Base-by-base conservation (phyloP, 2,329 filamentous ascomycete species). In the Exophiala dermatitidis region DNA sequence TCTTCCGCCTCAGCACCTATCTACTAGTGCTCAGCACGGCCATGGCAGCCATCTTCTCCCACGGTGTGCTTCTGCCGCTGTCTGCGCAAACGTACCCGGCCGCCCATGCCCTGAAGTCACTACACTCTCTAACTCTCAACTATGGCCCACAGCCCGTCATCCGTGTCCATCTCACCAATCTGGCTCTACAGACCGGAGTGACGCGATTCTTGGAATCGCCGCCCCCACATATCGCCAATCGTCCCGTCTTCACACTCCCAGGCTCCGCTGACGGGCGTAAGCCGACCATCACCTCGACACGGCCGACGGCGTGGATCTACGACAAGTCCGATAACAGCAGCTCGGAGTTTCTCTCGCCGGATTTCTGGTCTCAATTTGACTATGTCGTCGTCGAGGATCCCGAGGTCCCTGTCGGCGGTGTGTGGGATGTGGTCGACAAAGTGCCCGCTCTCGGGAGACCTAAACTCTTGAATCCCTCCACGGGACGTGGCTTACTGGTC, bases 51-150 rank as follows among this genome's bases (percentile, higher is more conserved):
- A 71, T 74, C 3, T 73, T 80, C 34, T 88, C 85, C 52, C 74
- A 76, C 2, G 77, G 72, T 32, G 81, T 95, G 71, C 81, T 95
- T 71, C 81, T 96, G 1, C 77, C 85, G 30, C 73, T 94, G 55
- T 95, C 90, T 0, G 85, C 87, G 9, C 81, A 94, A 53, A 98
- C 96, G 71, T 98, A 98, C 66, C 93, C 93, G 1, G 93, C 93
- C 45, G 93, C 88, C 26, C 81, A 87, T 54, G 93, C 90, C 1
- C 75, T 97, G 6, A 63, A 68, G 34, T 57, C 65, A 19, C 64
- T 75, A 19, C 73, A 76, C 47, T 64, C 64, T 10, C 8, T 55
- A n/a, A 53, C 56, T 28, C 37, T 54, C n/a, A 48, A 55, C 37
- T 57, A 57, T 44, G 40, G 44, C 4, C 47, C 66, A 1, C 62